Base-by-base conservation (phyloP, 352 stramenopile species). In the Detonula confervacea region DNA sequence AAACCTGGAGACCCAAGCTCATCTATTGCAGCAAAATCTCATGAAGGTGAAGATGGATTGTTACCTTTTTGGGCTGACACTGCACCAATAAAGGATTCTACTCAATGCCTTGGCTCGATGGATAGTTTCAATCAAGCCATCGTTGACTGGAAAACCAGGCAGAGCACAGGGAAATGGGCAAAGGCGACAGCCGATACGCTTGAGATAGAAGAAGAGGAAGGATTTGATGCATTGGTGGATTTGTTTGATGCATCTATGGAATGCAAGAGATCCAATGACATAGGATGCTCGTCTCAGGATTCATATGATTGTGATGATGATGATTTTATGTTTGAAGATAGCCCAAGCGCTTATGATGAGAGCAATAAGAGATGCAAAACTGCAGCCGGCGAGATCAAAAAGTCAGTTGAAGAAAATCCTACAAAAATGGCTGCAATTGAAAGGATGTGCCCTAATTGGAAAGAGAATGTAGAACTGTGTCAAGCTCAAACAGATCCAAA, bases 381-480 rank as follows among this genome's bases (percentile, higher is more conserved):
- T 33, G 61, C 68, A 47, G 64, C 65, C 11, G 46, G 51, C 5
- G 37, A 74, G 37, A 72, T 92, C n/a, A 64, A 86, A 46, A 73
- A 59, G 12, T 69, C 56, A 37, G 30, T 88, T 14, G 29, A 55
- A 30, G 39, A 33, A 33, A 72, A 88, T 59, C 30, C 42, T 16
- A 27, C n/a, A 25, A 83, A 74, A 52, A 4, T 77, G n/a, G 35
- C 29, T 25, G 44, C 55, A 16, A 56, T 92, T 27, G 49, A 89
- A 70, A 54, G 27, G 18, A 56, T 49, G 9, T 92, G 82, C 55
- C 80, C 84, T 2, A 52, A 88, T 24, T 92, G 87, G 87, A 84
- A 77, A 51, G 84, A 92, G 51, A 92, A 91, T 55, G 46, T 92
- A 22, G 46, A 73, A 35, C 89, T 85, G 79, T 67, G 73, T 42